Base-by-base conservation (phyloP, 805 yeast genomes). In the Priceomyces medius region DNA sequence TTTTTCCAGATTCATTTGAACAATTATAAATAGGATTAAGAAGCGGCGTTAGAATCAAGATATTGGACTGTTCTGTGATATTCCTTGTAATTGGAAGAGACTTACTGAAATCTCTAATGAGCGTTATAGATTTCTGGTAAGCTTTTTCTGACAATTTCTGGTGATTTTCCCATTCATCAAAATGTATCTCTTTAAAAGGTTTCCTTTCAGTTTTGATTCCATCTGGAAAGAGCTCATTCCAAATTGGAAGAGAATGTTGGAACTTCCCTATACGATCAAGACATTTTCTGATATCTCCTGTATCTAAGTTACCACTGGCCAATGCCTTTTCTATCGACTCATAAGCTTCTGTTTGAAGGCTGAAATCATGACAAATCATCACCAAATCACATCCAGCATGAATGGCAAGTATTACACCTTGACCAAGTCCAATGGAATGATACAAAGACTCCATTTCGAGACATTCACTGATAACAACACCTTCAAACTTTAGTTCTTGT, bases 341-440 rank as follows among this genome's bases (percentile, higher is more conserved):
- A 4, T 79, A 61, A 13, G 83, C 83, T 50, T 80, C 84, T 35
- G 71, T 66, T 54, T 80, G 85, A 24, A 77, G 63, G 13, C 66
- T 62, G 50, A 61, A 61, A 49, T 79, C 78, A 48, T 78, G 81
- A 54, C 85, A 80, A 17, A 80, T 81, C 71, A 80, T 67, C 7
- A 80, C 77, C 45, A 80, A 61, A 54, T 80, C 85, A 58, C 85
- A 80, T 4, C 85, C 81, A 6, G 84, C 85, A 37, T 72, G 70
- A n/a, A 79, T 61, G 2, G 85, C 81, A 51, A 79, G 64, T 6
- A 78, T 73, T 0, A 80, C 81, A 7, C 85, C 85, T 55, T 80
- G 85, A n/a, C 81, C 79, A 27, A 80, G 64, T 3, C 85, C 85
- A 38, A 80, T 74, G n/a, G 79, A 76, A 41, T 77, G 80, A 54